phyloP scores from a whole-genome alignment of 2,329 filamentous ascomycete genomes.

The Trichophyton simii region DNA sequence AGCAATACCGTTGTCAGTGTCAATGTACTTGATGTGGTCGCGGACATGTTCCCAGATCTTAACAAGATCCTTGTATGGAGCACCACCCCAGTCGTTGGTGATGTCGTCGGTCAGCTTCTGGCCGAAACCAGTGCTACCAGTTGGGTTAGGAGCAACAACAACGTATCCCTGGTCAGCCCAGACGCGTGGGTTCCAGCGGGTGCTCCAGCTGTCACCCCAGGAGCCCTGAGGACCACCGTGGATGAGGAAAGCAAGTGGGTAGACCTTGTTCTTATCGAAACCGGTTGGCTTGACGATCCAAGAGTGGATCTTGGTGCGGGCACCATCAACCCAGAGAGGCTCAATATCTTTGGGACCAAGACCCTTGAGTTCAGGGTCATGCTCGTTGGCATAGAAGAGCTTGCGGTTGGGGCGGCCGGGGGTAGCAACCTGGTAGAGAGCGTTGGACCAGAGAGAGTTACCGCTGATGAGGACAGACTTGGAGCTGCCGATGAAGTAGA shows the following conservation, averaged over 20 bases:
- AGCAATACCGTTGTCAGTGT: conserved; percentile 29
- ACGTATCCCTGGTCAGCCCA: conserved; percentile 84
- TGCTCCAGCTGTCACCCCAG: conserved; percentile 65
- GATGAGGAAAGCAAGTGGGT: conserved; percentile 66
- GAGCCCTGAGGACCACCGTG: conserved; percentile 73
- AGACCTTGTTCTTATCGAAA: conserved; percentile 59
- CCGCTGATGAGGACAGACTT: conserved; percentile 23
- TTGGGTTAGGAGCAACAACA: conserved; percentile 69
- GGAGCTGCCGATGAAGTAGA: conserved; percentile 21
- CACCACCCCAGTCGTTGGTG: conserved; percentile 67
- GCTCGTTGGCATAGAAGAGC: conserved; percentile 27
- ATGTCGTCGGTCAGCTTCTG: conserved; percentile 68
- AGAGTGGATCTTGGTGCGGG: conserved; percentile 29
- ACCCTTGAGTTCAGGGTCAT: conserved; percentile 28
- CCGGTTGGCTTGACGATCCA: conserved; percentile 35
- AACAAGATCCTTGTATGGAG: conserved; percentile 71
- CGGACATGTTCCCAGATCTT: conserved; percentile 61
- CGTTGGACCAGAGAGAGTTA: conserved; percentile 26
- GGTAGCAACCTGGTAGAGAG: conserved; percentile 24
- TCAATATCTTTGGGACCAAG: conserved; percentile 25
- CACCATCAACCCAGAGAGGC: conserved; percentile 28
- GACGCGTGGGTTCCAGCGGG: conserved; percentile 73
- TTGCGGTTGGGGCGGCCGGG: conserved; percentile 19
- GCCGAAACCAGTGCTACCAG: conserved; percentile 71
- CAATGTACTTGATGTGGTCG: conserved; percentile 26